A percentile compares a stretch with the other conserved stretches of the same genome.
Conservation (phyloP, 257 asterid species). For the Knoxia roxburghii region DNA sequence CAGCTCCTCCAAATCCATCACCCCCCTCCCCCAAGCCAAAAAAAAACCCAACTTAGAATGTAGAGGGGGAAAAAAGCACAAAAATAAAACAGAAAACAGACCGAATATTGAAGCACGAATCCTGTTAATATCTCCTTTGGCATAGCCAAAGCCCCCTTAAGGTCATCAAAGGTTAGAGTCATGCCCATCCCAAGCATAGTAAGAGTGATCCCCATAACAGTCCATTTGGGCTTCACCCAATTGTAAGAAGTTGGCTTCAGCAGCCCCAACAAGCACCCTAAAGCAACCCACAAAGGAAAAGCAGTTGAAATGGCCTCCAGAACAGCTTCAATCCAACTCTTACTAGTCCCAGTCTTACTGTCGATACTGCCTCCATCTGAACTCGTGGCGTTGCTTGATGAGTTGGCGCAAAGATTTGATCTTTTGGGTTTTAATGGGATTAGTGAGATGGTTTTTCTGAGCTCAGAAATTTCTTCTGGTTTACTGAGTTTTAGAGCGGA, state of each 20-base stretch:
- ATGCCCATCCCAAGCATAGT: slow-evolving; percentile 98
- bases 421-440: slow-evolving; percentile 21
- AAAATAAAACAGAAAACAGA: slow-evolving; percentile 13
- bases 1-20: not conserved
- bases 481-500: slow-evolving; percentile 3
- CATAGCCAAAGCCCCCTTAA: slow-evolving; percentile 79
- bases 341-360: not conserved
- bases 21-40: not conserved
- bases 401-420: slow-evolving; percentile 38
- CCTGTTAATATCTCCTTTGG: slow-evolving; percentile 73
- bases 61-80: not conserved
- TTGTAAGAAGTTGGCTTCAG: slow-evolving; percentile 51
- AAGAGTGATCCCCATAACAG: slow-evolving; percentile 71
- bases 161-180: slow-evolving; percentile 85
- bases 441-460: slow-evolving; percentile 18
- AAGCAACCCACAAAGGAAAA: slow-evolving; percentile 82
- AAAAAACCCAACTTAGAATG: not conserved
- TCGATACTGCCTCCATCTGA: slow-evolving; percentile 16
- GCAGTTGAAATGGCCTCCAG: slow-evolving; percentile 69
- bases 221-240: slow-evolving; percentile 84
- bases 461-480: slow-evolving; percentile 1
- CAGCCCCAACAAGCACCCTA: slow-evolving; percentile 76
- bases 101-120: slow-evolving; percentile 74
- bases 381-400: slow-evolving; percentile 34
- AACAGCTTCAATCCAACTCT: slow-evolving; percentile 48